Conservation (phyloP, 352 stramenopile species). For the Globisporangium cylindrosporum region DNA sequence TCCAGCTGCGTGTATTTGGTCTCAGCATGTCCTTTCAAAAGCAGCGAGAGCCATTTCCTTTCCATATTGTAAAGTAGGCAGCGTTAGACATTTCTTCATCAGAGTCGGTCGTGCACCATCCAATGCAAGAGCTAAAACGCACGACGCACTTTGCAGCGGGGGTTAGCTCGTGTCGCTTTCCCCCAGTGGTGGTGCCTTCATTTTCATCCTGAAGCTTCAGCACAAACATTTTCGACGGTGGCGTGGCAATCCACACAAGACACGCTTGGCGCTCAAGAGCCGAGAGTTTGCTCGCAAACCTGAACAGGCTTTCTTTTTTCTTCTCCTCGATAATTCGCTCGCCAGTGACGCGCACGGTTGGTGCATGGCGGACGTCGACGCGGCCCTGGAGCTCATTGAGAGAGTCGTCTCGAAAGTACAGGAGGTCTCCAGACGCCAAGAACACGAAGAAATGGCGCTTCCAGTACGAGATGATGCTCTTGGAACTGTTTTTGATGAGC, state of each 20-base stretch:
- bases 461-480: constrained; percentile 85
- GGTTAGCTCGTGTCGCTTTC: constrained; percentile 45
- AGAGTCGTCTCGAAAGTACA: constrained; percentile 79
- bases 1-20: constrained; percentile 84
- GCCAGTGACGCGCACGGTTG: constrained; percentile 73
- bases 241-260: constrained; percentile 79
- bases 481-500: constrained; percentile 23
- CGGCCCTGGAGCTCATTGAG: constrained; percentile 67
- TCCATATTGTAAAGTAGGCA: neutral
- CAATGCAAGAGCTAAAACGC: no score
- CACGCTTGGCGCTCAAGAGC: constrained; percentile 58
- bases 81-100: neutral
- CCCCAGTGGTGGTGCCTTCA: constrained; percentile 27
- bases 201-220: constrained; percentile 71
- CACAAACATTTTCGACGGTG: constrained; percentile 84
- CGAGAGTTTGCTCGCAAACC: constrained; percentile 59
- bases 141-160: constrained; percentile 45
- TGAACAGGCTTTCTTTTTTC: constrained; percentile 73
- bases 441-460: constrained; percentile 83
- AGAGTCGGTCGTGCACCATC: neutral
- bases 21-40: constrained; percentile 73
- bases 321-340: constrained; percentile 71
- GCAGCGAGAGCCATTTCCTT: constrained; percentile 65
- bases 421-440: constrained; percentile 61
- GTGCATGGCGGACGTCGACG: constrained; percentile 74